These are phyloP conservation scores for Houttuynia cordata DNA, from an alignment of 164 flowering plant genomes.

Conservation along the genomic window DNA sequence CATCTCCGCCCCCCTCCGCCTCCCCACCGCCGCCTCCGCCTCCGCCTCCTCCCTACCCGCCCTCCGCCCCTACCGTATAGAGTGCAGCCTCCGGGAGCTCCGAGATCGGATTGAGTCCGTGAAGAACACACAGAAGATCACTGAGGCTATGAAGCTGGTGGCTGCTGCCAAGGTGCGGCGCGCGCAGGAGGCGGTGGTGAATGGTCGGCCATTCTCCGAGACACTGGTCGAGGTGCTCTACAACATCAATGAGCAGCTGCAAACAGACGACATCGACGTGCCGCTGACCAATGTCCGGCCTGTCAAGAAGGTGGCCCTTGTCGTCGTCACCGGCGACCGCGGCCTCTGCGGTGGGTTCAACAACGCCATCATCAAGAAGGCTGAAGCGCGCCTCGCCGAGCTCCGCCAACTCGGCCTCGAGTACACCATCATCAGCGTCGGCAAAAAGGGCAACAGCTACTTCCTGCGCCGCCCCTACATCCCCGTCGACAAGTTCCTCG, in stretches of 20 bases:
- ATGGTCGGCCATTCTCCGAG: conserved; percentile 66
- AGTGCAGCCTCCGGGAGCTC: conserved; percentile 50
- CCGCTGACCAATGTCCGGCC: conserved; percentile 61
- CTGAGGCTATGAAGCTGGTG: conserved; percentile 92
- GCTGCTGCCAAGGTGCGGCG: conserved; percentile 79
- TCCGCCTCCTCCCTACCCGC: conserved; percentile 4
- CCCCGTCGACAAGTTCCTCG: conserved; percentile 45
- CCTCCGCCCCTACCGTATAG: conserved; percentile 14
- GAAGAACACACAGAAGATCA: conserved; percentile 74
- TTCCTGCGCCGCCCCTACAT: conserved; percentile 34
- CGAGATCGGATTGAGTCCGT: conserved; percentile 52
- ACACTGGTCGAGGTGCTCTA: conserved; percentile 54
- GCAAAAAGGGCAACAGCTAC: conserved; percentile 72
- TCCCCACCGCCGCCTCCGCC: conserved; percentile 3
- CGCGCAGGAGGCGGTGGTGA: conserved; percentile 91
- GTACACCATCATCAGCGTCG: conserved; percentile 55
- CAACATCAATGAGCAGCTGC: conserved; percentile 48
- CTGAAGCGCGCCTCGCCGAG: conserved; percentile 49
- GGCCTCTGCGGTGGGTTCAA: conserved; percentile 89
- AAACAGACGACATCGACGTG: conserved; percentile 47
- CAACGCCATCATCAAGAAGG: conserved; percentile 43
- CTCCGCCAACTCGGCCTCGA: conserved; percentile 48
- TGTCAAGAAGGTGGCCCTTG: conserved; percentile 67
- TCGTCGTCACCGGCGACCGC: conserved; percentile 73
- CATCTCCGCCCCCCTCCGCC: conserved; percentile 10